Conservation (phyloP, 2,329 filamentous ascomycete species). For the Colletotrichum euphorbiae region DNA sequence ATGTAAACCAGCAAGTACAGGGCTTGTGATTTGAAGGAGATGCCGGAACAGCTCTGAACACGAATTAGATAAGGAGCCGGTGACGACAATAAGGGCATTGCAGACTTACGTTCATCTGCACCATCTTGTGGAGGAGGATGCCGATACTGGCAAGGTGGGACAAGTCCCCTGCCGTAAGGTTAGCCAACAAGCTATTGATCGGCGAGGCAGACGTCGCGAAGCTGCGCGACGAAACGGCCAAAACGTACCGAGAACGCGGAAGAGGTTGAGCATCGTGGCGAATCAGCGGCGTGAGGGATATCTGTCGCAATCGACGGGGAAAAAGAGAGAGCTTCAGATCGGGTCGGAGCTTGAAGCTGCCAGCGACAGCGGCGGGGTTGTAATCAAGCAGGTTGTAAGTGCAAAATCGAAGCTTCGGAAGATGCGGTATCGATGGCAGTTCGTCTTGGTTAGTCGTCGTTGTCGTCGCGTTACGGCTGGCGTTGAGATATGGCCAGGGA, state of each 20-base stretch:
- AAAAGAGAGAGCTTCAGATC: constrained; percentile 14
- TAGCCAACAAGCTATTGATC: constrained; percentile 25
- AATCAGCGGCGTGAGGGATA: constrained; percentile 39
- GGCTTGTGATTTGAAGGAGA: constrained; percentile 98
- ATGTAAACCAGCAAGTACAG: constrained; percentile 95
- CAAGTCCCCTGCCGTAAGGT: constrained; percentile 78
- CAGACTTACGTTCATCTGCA: constrained; percentile 80
- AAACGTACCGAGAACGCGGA: constrained; percentile 66
- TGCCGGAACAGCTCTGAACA: constrained; percentile 90
- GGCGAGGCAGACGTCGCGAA: constrained; percentile 6
- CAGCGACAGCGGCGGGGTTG: constrained; percentile 26
- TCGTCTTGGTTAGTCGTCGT: not conserved
- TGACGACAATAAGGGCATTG: constrained; percentile 38
- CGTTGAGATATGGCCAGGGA: constrained; percentile 19
- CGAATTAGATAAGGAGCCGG: constrained; percentile 33
- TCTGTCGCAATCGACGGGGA: constrained; percentile 9
- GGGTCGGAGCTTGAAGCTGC: constrained; percentile 34
- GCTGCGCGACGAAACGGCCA: not conserved
- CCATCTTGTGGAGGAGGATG: constrained; percentile 97
- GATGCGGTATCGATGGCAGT: not conserved
- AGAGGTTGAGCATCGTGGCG: constrained; percentile 66
- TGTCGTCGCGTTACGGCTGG: constrained; percentile 11
- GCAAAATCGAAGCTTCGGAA: not conserved
- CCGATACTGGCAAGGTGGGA: constrained; percentile 95
- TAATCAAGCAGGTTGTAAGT: not conserved